phyloP scores from a whole-genome alignment of 495 filamentous ascomycete species.

The Trichoderma gamsii region DNA sequence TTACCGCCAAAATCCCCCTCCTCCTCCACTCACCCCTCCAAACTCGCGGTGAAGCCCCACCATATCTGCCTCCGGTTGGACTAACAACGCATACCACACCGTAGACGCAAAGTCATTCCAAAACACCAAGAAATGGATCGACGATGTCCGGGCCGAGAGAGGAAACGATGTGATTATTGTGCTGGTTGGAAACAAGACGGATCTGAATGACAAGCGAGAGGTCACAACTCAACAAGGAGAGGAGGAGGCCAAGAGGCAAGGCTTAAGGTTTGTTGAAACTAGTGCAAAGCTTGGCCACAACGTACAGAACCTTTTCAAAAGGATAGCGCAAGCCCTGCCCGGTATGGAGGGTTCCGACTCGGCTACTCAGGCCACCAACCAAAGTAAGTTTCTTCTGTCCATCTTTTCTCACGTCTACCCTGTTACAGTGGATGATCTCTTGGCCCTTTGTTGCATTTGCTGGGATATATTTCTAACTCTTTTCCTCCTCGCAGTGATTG shows the following conservation, averaged over 20 bases:
- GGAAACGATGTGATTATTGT: conserved; percentile 99
- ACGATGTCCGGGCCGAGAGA: conserved; percentile 92
- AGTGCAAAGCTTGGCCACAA: conserved; percentile 98
- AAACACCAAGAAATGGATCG: conserved; percentile 98
- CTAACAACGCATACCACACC: not conserved
- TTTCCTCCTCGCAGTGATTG: conserved; percentile 27
- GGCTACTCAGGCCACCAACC: conserved; percentile 55
- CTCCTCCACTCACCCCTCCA: not conserved
- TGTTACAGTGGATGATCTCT: not conserved
- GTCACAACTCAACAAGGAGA: conserved; percentile 92
- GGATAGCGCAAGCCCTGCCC: conserved; percentile 94
- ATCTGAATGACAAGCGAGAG: conserved; percentile 94
- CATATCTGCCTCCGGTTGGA: not conserved
- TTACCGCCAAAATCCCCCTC: conserved; percentile 15
- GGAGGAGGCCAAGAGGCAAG: conserved; percentile 96
- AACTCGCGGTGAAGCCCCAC: conserved; percentile 18
- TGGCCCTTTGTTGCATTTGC: not conserved
- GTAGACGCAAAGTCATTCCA: conserved; percentile 85
- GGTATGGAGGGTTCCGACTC: conserved; percentile 90
- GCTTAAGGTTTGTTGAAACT: conserved; percentile 96
- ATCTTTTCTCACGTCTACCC: not conserved
- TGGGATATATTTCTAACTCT: not conserved
- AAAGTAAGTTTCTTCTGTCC: conserved; percentile 42
- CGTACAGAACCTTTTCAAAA: conserved; percentile 91
- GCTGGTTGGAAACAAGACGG: conserved; percentile 97